These are phyloP conservation scores for Aspergillaceae sp. DNA, from an alignment of 2,329 filamentous ascomycete genomes.

Conservation along the genomic window DNA sequence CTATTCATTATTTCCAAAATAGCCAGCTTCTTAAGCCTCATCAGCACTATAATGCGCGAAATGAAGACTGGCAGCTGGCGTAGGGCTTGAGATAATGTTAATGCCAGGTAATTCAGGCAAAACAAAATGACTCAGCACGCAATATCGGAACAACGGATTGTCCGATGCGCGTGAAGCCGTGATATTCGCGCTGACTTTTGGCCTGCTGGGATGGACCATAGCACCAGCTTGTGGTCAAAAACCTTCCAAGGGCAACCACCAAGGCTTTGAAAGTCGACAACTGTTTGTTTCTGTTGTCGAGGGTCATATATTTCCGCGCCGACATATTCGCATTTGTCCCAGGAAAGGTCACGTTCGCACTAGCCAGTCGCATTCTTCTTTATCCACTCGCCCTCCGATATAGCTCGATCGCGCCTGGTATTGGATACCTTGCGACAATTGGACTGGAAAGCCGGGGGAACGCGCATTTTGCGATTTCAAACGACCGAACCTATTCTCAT, in stretches of 20 bases:
- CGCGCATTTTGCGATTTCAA: not conserved
- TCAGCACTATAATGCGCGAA: no score
- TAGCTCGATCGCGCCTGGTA: constrained; percentile 8
- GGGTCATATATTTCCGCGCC: constrained; percentile 4
- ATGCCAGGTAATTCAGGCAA: not conserved
- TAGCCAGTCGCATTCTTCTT: constrained; percentile 11
- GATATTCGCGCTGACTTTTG: constrained; percentile 1
- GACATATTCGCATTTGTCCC: not conserved
- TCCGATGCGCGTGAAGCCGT: not conserved
- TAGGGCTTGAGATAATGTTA: no score
- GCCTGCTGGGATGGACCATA: constrained; percentile 8
- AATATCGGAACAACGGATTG: not conserved
- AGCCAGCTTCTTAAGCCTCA: no score
- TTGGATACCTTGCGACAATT: not conserved
- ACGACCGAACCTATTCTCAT: not conserved
- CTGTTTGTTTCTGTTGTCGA: constrained; percentile 5
- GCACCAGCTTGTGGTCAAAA: constrained; percentile 9
- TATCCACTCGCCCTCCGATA: constrained; percentile 10
- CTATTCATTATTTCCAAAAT: no score
- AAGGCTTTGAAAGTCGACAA: constrained; percentile 9
- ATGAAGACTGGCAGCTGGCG: not conserved
- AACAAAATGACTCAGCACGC: not conserved
- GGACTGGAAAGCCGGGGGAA: constrained; percentile 4
- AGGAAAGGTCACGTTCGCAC: constrained; percentile 5
- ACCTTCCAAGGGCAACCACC: constrained; percentile 8